phyloP scores from a whole-genome alignment of 2,329 filamentous ascomycete genomes.

The Fusarium aywerte region DNA sequence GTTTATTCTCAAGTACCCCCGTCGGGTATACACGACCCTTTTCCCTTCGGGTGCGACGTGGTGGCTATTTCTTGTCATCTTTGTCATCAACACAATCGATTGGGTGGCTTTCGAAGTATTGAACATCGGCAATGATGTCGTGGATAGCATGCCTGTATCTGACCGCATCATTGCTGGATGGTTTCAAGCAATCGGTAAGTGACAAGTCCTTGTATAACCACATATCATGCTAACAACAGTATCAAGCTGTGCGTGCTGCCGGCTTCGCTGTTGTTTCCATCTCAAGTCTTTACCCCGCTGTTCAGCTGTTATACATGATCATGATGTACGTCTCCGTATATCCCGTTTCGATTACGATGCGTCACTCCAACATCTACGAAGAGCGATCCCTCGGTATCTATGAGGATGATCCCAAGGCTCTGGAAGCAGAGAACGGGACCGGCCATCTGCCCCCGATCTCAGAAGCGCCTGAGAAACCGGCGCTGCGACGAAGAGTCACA shows the following conservation, averaged over 20 bases:
- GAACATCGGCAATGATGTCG: constrained; percentile 68
- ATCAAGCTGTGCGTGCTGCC: constrained; percentile 67
- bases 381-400: constrained; percentile 73
- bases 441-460: constrained; percentile 41
- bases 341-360: constrained; percentile 71
- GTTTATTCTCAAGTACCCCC: constrained; percentile 66
- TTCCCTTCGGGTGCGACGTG: constrained; percentile 73
- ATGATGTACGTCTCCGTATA: constrained; percentile 76
- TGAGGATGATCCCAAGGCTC: constrained; percentile 49
- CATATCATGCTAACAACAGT: constrained; percentile 11
- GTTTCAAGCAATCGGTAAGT: constrained; percentile 69
- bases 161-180: constrained; percentile 71
- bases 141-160: constrained; percentile 62
- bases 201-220: background rate
- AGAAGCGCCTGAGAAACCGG: constrained; percentile 41
- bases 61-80: constrained; percentile 71
- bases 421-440: constrained; percentile 40
- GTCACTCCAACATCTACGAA: constrained; percentile 78
- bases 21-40: constrained; percentile 70
- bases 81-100: constrained; percentile 69
- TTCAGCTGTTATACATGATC: constrained; percentile 69
- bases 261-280: constrained; percentile 75
- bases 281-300: constrained; percentile 63
- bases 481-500: constrained; percentile 40
- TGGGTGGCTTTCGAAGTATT: constrained; percentile 74